These are phyloP conservation scores for Zea luxurians DNA, from an alignment of 176 grass and related monocot genomes.

Conservation along the genomic window DNA sequence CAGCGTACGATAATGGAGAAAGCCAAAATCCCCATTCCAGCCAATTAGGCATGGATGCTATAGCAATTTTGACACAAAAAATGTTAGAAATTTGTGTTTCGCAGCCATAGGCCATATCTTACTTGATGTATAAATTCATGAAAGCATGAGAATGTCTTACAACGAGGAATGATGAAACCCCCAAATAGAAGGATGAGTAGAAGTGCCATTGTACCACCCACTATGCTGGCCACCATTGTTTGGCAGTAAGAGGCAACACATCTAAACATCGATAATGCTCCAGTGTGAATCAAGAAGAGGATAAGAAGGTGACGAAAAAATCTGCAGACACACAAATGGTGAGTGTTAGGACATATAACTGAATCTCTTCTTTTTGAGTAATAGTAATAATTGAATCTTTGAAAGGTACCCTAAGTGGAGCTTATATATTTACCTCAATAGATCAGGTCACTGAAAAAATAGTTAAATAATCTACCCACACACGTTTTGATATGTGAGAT, in stretches of 20 bases:
- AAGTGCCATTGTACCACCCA: conserved; percentile 25
- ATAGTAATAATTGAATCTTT: background rate
- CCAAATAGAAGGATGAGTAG: conserved; percentile 50
- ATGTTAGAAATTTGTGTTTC: background rate
- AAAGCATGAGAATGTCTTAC: conserved; percentile 44
- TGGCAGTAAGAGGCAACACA: conserved; percentile 51
- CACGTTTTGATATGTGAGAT: background rate
- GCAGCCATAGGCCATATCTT: background rate
- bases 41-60: conserved; percentile 68
- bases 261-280: conserved; percentile 59
- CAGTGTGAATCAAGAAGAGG: conserved; percentile 50
- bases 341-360: background rate
- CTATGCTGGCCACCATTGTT: conserved; percentile 31
- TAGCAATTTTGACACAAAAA: conserved; percentile 12
- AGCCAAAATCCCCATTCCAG: conserved; percentile 84
- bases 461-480: background rate
- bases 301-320: conserved; percentile 61
- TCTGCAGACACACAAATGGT: conserved; percentile 25
- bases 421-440: background rate
- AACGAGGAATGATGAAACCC: conserved; percentile 66
- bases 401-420: background rate
- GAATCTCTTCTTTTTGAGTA: background rate
- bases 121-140: background rate
- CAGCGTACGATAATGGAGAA: conserved; percentile 67
- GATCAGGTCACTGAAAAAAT: background rate